Base-by-base conservation (phyloP, 169 alveolate species). In the Plasmodium knowlesi region DNA sequence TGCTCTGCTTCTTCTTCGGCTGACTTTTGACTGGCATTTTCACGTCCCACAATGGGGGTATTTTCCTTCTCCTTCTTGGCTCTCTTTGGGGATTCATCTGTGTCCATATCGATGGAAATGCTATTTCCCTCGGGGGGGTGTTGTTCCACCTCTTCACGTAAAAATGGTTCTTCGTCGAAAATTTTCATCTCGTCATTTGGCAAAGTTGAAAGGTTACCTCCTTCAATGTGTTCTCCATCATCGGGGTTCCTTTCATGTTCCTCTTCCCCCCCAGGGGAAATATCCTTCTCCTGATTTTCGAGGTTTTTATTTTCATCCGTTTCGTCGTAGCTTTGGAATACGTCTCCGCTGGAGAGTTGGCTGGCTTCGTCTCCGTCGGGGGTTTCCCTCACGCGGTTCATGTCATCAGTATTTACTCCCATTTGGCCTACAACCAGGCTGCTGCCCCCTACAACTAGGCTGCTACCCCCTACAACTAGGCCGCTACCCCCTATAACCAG, bases 261-360 rank as follows among this genome's bases (percentile, higher is more conserved):
- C n/a, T 8, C 76, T 67, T 67, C 76, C 22, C 19, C 76, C 16
- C 2, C 39, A 19, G 0, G 19, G 3, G 61, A 4, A 4, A 12
- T 16, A 2, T 50, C 61, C 22, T 50, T 50, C 22, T 16, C 12
- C 61, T 50, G 61, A 50, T 50, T 50, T 14, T 50, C 61, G 2
- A 4, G 19, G 19, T 12, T 5, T 10, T 5, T 37, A 16, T 73
- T 73, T 14, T 84, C 78, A 53, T 86, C 93, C 19, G 22, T 53
- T 86, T 86, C 93, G 28, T 76, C 85, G 22, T 53, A 86, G 70
- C 85, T 86, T 34, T 86, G 81, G 70, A 86, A 76, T 2, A 76
- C 28, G 43, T 86, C 93, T 8, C 25, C 85, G 46, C 79, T 86
- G 67, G 79, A 32, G 14, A 71, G 10, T 14, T n/a, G 80, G 39